Conservation (phyloP, 371 early-diverging fungal genomes). For the Batkoa obscura region DNA sequence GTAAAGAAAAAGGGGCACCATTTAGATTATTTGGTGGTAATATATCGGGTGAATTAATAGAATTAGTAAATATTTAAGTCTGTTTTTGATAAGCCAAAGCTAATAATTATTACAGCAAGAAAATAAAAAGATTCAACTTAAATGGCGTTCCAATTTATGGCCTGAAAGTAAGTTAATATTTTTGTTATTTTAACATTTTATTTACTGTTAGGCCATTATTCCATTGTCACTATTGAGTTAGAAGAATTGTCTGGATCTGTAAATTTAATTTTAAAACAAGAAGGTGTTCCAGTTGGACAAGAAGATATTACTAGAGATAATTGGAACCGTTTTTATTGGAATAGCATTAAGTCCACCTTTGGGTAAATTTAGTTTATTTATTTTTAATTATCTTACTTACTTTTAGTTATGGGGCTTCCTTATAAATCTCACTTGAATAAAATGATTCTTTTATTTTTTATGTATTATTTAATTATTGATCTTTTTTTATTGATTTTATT, state of each 20-base stretch:
- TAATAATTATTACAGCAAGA: constrained; percentile 7
- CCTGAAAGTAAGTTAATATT: constrained; percentile 24
- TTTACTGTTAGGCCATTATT: constrained; percentile 29
- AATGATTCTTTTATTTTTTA: too few relatives aligned
- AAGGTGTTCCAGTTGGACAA: constrained; percentile 75
- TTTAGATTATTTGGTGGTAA: constrained; percentile 76
- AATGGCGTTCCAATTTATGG: constrained; percentile 75
- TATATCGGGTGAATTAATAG: constrained; percentile 59
- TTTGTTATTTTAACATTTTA: too few relatives aligned
- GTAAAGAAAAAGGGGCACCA: constrained; percentile 27
- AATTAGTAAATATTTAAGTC: constrained; percentile 22
- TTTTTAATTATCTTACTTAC: too few relatives aligned
- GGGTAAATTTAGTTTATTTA: constrained; percentile 25
- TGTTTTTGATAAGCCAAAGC: constrained; percentile 9
- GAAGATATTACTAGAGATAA: constrained; percentile 62
- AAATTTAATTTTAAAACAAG: constrained; percentile 24
- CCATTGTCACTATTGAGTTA: constrained; percentile 55
- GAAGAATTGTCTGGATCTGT: constrained; percentile 22
- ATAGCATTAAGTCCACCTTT: constrained; percentile 77
- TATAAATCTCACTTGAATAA: too few relatives aligned
- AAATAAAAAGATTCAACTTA: constrained; percentile 59
- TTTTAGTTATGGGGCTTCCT: too few relatives aligned
- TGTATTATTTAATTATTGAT: too few relatives aligned
- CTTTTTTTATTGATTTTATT: too few relatives aligned
- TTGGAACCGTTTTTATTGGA: constrained; percentile 88